Conservation (phyloP, 208 protist species). For the Porcisia deanei region DNA sequence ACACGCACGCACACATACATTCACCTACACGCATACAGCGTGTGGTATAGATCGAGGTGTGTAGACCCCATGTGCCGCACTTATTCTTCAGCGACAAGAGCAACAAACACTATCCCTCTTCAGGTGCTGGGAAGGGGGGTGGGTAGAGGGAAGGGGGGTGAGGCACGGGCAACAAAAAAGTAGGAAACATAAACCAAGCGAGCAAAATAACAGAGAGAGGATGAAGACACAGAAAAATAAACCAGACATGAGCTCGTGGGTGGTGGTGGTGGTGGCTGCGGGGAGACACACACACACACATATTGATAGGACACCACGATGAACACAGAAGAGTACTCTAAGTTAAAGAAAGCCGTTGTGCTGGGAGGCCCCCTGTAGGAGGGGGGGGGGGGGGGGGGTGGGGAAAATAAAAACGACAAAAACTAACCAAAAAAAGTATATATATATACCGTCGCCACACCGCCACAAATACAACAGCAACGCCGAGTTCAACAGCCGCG, state of each 20-base stretch:
- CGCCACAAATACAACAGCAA: background rate
- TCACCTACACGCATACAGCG: background rate
- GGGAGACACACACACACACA: background rate
- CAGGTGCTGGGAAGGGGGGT: too few relatives aligned
- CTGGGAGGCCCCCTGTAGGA: background rate
- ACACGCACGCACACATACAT: constrained; percentile 1
- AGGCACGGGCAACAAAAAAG: too few relatives aligned
- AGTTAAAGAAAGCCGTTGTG: background rate
- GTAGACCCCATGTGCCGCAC: too few relatives aligned
- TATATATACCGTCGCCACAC: background rate
- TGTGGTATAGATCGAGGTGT: too few relatives aligned
- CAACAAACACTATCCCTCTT: too few relatives aligned
- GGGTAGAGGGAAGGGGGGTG: too few relatives aligned
- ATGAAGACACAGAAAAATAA: too few relatives aligned
- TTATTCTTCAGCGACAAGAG: too few relatives aligned
- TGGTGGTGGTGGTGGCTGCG: too few relatives aligned
- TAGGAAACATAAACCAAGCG: too few relatives aligned
- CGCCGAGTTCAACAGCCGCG: background rate
- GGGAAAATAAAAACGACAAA: background rate
- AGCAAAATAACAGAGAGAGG: constrained; percentile 1
- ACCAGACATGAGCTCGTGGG: too few relatives aligned
- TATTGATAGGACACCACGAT: background rate
- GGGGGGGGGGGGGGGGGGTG: background rate
- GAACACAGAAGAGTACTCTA: background rate
- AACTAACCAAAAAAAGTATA: background rate